Percentiles rank a stretch among this genome's conserved stretches.
These are phyloP conservation scores for Endoconidiophora laricicola DNA, from an alignment of 2,329 filamentous ascomycete species.

Conservation along the genomic window DNA sequence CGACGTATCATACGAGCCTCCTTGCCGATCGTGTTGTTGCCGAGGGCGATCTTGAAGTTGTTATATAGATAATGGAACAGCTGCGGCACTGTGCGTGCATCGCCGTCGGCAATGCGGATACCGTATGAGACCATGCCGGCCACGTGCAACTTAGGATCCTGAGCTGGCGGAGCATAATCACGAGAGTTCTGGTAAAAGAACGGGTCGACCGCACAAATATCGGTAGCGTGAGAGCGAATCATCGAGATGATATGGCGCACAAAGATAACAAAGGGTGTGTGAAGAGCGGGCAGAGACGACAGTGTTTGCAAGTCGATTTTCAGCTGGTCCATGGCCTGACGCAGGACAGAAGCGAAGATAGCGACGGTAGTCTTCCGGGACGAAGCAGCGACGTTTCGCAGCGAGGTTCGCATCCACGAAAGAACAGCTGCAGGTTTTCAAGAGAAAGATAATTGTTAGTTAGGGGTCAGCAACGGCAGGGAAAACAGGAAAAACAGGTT, in stretches of 20 bases:
- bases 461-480: too few species aligned
- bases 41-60: conserved; percentile 38
- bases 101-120: conserved; percentile 35
- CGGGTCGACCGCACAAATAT: conserved; percentile 35
- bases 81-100: conserved; percentile 28
- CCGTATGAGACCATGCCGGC: conserved; percentile 40
- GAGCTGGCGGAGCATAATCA: conserved; percentile 36
- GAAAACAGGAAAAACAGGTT: too few species aligned
- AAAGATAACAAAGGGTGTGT: conserved; percentile 33
- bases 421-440: conserved; percentile 21
- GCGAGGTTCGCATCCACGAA: conserved; percentile 31
- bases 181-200: conserved; percentile 41
- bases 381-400: conserved; percentile 24
- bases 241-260: conserved; percentile 34
- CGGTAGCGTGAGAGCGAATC: conserved; percentile 36
- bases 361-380: conserved; percentile 22
- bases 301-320: conserved; percentile 30
- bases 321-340: conserved; percentile 36
- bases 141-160: conserved; percentile 40
- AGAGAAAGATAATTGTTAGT: background rate
- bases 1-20: conserved; percentile 29
- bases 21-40: conserved; percentile 29
- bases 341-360: conserved; percentile 28
- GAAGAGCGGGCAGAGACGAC: conserved; percentile 22
- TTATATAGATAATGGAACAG: conserved; percentile 42